Evolutionary conservation across 2,329 filamentous ascomycete genomes (phyloP).

Genomic region (Xylariaceae sp.): DNA sequence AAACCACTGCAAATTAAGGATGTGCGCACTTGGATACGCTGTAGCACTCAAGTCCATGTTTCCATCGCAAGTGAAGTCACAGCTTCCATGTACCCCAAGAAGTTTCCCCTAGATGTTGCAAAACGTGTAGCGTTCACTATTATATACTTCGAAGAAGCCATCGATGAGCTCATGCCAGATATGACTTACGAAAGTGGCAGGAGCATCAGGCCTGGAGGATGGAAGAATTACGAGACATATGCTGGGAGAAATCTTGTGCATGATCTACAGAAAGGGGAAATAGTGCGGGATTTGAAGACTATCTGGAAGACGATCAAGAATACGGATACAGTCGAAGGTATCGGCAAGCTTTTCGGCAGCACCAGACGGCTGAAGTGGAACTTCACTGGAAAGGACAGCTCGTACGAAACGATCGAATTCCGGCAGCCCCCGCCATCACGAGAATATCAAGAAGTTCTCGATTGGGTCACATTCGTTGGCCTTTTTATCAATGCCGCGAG

Average conservation of each 20-base stretch:
- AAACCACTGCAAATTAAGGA: too few relatives aligned
- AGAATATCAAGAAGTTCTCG: background rate
- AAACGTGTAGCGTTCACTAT: background rate
- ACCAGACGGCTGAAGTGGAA: background rate
- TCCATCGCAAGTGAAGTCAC: background rate
- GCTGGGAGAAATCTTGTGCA: background rate
- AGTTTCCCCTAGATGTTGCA: background rate
- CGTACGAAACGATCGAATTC: background rate
- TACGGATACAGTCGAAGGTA: background rate
- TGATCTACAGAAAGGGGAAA: too few relatives aligned
- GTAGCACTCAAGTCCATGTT: background rate
- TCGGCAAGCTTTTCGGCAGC: background rate
- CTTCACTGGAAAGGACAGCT: background rate
- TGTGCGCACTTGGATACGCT: background rate
- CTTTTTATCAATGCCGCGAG: background rate
- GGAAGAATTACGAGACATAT: background rate
- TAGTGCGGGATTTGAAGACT: background rate
- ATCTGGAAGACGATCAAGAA: background rate
- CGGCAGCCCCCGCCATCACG: background rate
- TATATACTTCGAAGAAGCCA: background rate
- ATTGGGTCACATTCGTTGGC: background rate
- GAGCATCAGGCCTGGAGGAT: background rate
- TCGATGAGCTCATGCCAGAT: background rate
- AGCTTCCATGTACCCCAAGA: background rate
- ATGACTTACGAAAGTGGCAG: background rate